Conservation (phyloP, 2,329 filamentous ascomycete genomes). For the Paracorniculantispora psalliotae region DNA sequence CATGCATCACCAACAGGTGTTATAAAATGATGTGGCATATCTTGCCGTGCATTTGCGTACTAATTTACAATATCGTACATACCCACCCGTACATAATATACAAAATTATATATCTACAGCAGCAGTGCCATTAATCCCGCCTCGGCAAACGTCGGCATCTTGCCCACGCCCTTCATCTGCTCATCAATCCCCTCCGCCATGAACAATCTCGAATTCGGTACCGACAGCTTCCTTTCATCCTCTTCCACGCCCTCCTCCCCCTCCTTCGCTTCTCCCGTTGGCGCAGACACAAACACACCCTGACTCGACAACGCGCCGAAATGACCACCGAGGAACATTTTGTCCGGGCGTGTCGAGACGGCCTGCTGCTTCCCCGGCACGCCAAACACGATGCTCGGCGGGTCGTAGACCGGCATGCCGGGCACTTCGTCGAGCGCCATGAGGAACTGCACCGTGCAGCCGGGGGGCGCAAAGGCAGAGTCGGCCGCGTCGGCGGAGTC, state of each 20-base stretch:
- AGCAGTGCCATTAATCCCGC: slow-evolving; percentile 9
- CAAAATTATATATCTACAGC: background rate
- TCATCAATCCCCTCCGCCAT: slow-evolving; percentile 12
- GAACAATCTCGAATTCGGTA: slow-evolving; percentile 30
- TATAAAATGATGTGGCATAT: too few species aligned
- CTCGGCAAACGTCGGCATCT: slow-evolving; percentile 10
- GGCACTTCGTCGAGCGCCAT: slow-evolving; percentile 31
- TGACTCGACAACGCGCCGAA: slow-evolving; percentile 61
- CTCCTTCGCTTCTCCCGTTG: slow-evolving; percentile 3
- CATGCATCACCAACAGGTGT: background rate
- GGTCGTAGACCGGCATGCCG: slow-evolving; percentile 19
- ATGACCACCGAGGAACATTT: slow-evolving; percentile 32
- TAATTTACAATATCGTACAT: too few species aligned
- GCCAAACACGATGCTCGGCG: slow-evolving; percentile 28
- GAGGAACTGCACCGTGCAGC: slow-evolving; percentile 64
- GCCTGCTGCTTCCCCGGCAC: slow-evolving; percentile 22
- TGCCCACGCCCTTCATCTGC: background rate
- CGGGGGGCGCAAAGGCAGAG: slow-evolving; percentile 53
- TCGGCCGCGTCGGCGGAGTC: too few species aligned
- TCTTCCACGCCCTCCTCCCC: slow-evolving; percentile 17
- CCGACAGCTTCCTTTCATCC: slow-evolving; percentile 30
- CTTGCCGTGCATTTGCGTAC: too few species aligned
- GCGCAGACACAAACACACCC: slow-evolving; percentile 49
- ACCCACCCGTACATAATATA: slow-evolving; percentile 9
- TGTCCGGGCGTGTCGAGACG: background rate